These are phyloP conservation scores for Suhomyces prunicola DNA, from an alignment of 805 yeast species.

Conservation along the genomic window DNA sequence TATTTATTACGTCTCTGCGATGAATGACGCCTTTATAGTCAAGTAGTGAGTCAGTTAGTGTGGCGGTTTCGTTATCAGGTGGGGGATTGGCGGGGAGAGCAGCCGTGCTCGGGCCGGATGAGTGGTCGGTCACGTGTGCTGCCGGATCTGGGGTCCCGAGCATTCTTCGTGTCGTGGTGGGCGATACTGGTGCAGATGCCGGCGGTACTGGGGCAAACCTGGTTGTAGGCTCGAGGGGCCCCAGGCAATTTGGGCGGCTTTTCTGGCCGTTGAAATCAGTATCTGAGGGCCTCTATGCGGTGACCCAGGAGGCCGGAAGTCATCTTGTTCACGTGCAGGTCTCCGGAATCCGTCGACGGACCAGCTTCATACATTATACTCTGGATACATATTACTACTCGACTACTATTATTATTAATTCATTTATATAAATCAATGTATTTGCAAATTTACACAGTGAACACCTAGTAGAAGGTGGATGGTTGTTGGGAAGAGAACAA, in stretches of 20 bases:
- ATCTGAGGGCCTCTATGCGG: not conserved
- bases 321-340: not conserved
- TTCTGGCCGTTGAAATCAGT: not conserved
- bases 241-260: not conserved
- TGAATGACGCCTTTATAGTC: too few species aligned
- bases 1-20: not conserved
- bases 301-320: not conserved
- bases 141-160: not conserved
- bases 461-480: slow-evolving; percentile 87
- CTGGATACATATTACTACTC: not conserved
- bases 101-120: not conserved
- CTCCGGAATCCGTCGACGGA: not conserved
- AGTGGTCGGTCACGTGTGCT: not conserved
- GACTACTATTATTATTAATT: slow-evolving; percentile 5
- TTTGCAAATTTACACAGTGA: slow-evolving; percentile 5
- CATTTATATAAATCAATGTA: slow-evolving; percentile 7
- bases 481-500: slow-evolving; percentile 92
- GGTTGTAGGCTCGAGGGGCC: not conserved
- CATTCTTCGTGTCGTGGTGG: not conserved
- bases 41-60: not conserved
- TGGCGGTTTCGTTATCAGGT: not conserved
- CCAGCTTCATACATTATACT: not conserved
- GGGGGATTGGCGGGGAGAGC: not conserved
- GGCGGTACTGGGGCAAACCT: not conserved
- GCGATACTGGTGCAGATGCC: not conserved